These are phyloP conservation scores for Lepidium africanum DNA, from an alignment of 345 rosid genomes.

Conservation along the genomic window DNA sequence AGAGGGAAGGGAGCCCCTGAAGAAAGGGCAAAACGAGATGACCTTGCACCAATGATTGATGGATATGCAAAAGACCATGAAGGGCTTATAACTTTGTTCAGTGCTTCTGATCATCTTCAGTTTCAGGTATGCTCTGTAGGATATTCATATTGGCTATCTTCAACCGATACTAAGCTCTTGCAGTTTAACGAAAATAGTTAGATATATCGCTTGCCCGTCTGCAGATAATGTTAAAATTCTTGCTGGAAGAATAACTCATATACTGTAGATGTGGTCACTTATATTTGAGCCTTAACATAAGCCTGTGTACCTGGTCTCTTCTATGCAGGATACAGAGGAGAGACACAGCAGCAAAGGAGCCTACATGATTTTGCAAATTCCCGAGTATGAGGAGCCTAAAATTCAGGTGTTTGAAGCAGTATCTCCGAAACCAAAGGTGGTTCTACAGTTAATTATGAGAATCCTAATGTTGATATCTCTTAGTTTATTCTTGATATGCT, in stretches of 20 bases:
- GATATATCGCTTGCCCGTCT: neutral
- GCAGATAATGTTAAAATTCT: neutral
- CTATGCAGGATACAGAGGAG: slow-evolving; percentile 28
- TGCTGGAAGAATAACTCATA: neutral
- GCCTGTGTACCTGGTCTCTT: neutral
- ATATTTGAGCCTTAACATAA: neutral
- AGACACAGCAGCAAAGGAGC: slow-evolving; percentile 27
- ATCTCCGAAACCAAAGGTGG: slow-evolving; percentile 31
- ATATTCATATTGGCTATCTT: neutral
- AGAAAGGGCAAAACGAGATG: slow-evolving; percentile 19
- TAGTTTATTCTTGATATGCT: slow-evolving; percentile 7
- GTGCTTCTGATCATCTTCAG: slow-evolving; percentile 36
- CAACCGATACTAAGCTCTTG: neutral
- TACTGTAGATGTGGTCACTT: neutral
- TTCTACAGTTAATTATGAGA: neutral
- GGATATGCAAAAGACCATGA: slow-evolving; percentile 31
- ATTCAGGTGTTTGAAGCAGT: slow-evolving; percentile 28
- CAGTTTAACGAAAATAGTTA: neutral
- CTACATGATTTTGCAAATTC: slow-evolving; percentile 27
- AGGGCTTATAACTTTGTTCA: slow-evolving; percentile 33
- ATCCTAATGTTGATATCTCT: neutral
- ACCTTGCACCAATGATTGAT: slow-evolving; percentile 24
- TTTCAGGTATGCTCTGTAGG: slow-evolving; percentile 23
- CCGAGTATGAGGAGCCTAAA: slow-evolving; percentile 27
- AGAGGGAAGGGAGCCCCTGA: slow-evolving; percentile 29